Evolutionary conservation across 345 rosid genomes (phyloP), one percentile per base, ranked within the genome.

Genomic region (Arabidopsis suecica): DNA sequence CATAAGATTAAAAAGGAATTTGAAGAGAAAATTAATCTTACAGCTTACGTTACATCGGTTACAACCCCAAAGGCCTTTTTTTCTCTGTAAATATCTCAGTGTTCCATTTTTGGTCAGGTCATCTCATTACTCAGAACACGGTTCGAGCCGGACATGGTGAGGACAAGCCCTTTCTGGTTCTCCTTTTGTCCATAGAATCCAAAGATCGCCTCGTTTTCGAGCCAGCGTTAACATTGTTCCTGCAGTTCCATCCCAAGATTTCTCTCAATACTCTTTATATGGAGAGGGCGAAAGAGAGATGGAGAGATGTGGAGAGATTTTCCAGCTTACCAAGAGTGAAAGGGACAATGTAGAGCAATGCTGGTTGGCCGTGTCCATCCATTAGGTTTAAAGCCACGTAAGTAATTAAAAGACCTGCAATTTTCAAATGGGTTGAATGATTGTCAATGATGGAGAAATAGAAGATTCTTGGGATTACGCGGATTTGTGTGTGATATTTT

Each of bases 281-380:
- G 28, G 30, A 16, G 18, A 57, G 12, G 58, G 16, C 54, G 6
- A 68, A 44, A 5, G 45, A 1, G 14, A n/a, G 12, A 57, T 12
- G 56, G 47, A 44, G 44, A 55, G 18, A 34, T 12, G 14, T 28
- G 14, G 32, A 22, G 68, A 45, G 28, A 30, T 9, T 14, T 28
- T 60, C 12, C 0, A 5, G 36, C 61, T 82, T 90, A 95, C 99
- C 99, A 1, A 95, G 89, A 4, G 92, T 92, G 79, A 95, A 95
- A 3, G 99, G 97, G 60, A 90, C 97, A 34, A 95, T 92, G 82
- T 95, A 95, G 59, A 92, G 93, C 76, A 92, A 74, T 20, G 99
- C 99, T 0, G 96, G 97, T 75, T 91, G 97, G 49, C 99, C 99
- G 9, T 88, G 99, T n/a, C 97, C 97, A 68, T 90, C 97, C 97